phyloP scores from a whole-genome alignment of 1,284 basidiomycete species.

The Pyrrhoderma lamaoense region DNA sequence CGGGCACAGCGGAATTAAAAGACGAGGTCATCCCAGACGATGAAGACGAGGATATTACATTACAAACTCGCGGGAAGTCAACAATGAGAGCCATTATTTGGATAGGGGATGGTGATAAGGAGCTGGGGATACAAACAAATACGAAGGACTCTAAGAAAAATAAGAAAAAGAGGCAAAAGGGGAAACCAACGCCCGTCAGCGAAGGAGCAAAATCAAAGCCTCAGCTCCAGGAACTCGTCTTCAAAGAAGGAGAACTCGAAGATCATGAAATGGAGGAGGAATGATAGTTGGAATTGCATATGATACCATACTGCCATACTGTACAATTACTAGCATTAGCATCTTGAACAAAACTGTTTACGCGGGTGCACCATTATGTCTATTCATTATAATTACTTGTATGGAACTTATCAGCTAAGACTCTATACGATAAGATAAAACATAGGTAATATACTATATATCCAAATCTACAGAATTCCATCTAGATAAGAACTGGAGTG shows the following conservation, averaged over 20 bases:
- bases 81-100: conserved; percentile 52
- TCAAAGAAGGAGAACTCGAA: conserved; percentile 31
- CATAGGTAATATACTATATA: not conserved
- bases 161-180: conserved; percentile 17
- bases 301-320: no score
- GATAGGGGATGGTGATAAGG: conserved; percentile 41
- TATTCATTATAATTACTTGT: not conserved
- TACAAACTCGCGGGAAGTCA: conserved; percentile 63
- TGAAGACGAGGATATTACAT: conserved; percentile 63
- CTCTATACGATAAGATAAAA: not conserved
- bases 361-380: no score
- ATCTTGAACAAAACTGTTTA: no score
- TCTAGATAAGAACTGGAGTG: conserved; percentile 31
- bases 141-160: conserved; percentile 22
- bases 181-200: not conserved
- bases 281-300: not conserved
- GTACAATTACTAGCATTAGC: no score
- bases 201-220: conserved; percentile 6
- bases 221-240: conserved; percentile 25
- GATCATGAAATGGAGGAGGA: conserved; percentile 25
- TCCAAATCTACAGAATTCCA: conserved; percentile 32
- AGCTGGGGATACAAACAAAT: conserved; percentile 13
- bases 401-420: not conserved
- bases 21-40: conserved; percentile 76
- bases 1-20: conserved; percentile 69